phyloP scores from a whole-genome alignment of 2,329 filamentous ascomycete species.

The Aspergillus aculeatus region DNA sequence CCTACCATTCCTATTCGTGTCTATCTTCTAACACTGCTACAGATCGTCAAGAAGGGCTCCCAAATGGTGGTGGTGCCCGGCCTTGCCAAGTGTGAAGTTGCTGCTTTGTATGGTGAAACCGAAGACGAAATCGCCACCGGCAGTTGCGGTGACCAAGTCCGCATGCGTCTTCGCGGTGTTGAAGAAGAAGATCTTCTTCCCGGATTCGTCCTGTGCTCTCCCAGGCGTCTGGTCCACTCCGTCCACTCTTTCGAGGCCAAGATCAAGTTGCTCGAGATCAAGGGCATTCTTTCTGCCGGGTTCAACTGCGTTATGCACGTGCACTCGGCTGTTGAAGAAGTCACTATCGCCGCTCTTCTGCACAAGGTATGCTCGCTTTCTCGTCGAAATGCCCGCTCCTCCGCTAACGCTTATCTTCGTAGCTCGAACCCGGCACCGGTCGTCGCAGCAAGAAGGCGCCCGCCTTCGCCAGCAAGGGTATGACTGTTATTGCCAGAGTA shows the following conservation, averaged over 20 bases:
- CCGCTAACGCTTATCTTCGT: not conserved
- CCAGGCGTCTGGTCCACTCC: slow-evolving; percentile 88
- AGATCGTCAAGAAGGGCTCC: slow-evolving; percentile 83
- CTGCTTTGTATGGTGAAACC: slow-evolving; percentile 89
- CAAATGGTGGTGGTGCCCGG: slow-evolving; percentile 94
- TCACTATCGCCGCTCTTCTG: slow-evolving; percentile 82
- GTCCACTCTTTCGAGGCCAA: slow-evolving; percentile 91
- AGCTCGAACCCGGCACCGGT: slow-evolving; percentile 84
- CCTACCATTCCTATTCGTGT: no score
- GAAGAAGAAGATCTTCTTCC: slow-evolving; percentile 97
- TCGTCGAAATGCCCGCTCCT: no score
- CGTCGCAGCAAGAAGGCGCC: slow-evolving; percentile 79
- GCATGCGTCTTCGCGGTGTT: slow-evolving; percentile 85
- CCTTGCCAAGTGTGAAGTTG: slow-evolving; percentile 73
- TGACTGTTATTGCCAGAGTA: slow-evolving; percentile 87
- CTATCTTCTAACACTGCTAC: no score
- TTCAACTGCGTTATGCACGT: slow-evolving; percentile 99
- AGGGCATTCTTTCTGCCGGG: slow-evolving; percentile 87
- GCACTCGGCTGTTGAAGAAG: slow-evolving; percentile 95
- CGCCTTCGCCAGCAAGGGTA: slow-evolving; percentile 82
- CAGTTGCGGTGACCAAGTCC: slow-evolving; percentile 92
- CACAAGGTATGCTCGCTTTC: slow-evolving; percentile 62
- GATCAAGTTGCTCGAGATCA: slow-evolving; percentile 90
- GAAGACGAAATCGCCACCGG: slow-evolving; percentile 84
- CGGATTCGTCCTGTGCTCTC: slow-evolving; percentile 93